Evolutionary conservation across 805 yeast genomes (phyloP).

Genomic region (Saccharomyces kudriavzevii): DNA sequence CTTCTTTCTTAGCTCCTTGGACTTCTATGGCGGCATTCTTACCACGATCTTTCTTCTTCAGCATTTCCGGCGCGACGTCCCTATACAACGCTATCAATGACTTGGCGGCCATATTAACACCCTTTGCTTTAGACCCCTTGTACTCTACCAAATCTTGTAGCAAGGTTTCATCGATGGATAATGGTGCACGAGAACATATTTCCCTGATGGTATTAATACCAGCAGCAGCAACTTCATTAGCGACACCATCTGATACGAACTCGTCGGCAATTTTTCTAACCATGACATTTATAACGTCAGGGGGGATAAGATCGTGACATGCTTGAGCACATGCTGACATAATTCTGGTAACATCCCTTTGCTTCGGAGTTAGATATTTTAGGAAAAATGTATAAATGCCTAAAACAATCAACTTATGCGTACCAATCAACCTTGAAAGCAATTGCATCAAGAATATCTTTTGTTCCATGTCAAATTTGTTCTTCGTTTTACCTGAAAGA

Average conservation of each 20-base stretch:
- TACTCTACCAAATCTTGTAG: slow-evolving; percentile 86
- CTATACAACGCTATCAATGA: slow-evolving; percentile 78
- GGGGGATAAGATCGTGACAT: slow-evolving; percentile 93
- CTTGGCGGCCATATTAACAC: slow-evolving; percentile 92
- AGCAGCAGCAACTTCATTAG: slow-evolving; percentile 96
- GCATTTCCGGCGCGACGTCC: slow-evolving; percentile 95
- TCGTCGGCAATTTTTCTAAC: slow-evolving; percentile 93
- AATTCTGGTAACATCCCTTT: slow-evolving; percentile 85
- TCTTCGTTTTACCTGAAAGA: slow-evolving; percentile 58
- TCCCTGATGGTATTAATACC: slow-evolving; percentile 95
- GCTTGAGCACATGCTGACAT: slow-evolving; percentile 98
- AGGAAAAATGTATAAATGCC: slow-evolving; percentile 85
- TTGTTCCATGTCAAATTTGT: slow-evolving; percentile 76
- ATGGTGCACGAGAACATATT: slow-evolving; percentile 84
- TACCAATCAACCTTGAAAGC: slow-evolving; percentile 82
- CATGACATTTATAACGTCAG: slow-evolving; percentile 73
- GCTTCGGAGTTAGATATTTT: slow-evolving; percentile 90
- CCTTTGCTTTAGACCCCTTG: slow-evolving; percentile 86
- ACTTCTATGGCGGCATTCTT: slow-evolving; percentile 80
- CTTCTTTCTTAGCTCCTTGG: slow-evolving; percentile 50
- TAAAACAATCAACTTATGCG: slow-evolving; percentile 83
- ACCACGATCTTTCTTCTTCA: slow-evolving; percentile 84
- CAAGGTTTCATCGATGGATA: slow-evolving; percentile 82
- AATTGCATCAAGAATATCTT: slow-evolving; percentile 82
- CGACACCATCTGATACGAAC: slow-evolving; percentile 96